A percentile compares a stretch with the other conserved stretches of the same genome.
Conservation (phyloP, 148 eudicot species). For the Camellia lanceoleosa region DNA sequence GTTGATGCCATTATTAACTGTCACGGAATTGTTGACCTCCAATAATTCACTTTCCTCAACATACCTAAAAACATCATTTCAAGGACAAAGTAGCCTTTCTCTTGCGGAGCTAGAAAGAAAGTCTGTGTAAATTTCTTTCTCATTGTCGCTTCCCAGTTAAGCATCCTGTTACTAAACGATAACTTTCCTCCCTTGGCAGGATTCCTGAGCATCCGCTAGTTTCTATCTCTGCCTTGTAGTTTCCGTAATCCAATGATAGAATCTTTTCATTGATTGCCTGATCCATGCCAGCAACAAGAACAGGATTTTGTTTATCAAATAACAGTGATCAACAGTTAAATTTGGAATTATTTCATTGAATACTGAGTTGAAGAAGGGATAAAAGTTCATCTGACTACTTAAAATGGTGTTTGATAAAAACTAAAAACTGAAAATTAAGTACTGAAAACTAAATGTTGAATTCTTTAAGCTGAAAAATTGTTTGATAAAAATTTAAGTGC, state of each 20-base stretch:
- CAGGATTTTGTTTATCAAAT: background rate
- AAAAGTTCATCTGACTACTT: too few species aligned
- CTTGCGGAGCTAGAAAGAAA: constrained; percentile 89
- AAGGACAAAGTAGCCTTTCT: constrained; percentile 78
- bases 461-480: too few species aligned
- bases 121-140: constrained; percentile 65
- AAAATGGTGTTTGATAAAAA: too few species aligned
- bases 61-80: constrained; percentile 81
- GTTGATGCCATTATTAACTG: constrained; percentile 15
- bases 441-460: too few species aligned
- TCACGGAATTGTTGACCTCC: constrained; percentile 16
- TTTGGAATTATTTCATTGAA: background rate
- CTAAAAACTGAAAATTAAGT: too few species aligned
- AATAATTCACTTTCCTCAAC: constrained; percentile 36
- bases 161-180: constrained; percentile 77
- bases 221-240: constrained; percentile 69
- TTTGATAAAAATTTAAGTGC: too few species aligned
- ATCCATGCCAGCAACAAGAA: background rate
- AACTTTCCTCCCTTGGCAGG: constrained; percentile 67
- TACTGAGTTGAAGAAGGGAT: too few species aligned
- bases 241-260: constrained; percentile 54
- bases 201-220: constrained; percentile 82
- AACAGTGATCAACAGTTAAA: background rate
- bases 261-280: constrained; percentile 79
- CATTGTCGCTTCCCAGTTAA: constrained; percentile 59